Conservation (phyloP, 768 basidiomycete species). For the Lentinula raphanica region DNA sequence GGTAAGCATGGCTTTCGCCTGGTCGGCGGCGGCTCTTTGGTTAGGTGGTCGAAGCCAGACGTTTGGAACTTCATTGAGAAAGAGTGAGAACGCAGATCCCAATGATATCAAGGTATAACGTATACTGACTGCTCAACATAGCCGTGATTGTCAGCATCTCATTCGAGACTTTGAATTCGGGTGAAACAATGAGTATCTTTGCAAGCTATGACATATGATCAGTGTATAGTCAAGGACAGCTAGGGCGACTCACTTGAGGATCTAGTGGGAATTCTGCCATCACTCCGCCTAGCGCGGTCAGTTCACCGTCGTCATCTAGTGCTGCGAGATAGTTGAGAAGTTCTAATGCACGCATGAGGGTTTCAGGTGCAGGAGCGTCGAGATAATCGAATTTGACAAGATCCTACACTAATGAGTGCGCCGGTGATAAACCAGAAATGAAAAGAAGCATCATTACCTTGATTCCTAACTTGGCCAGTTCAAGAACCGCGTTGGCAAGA, state of each 20-base stretch:
- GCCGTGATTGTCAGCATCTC: slow-evolving; percentile 93
- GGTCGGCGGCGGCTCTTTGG: slow-evolving; percentile 85
- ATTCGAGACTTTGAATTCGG: slow-evolving; percentile 94
- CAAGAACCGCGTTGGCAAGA: slow-evolving; percentile 87
- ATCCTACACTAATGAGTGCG: slow-evolving; percentile 42
- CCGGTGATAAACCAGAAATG: background rate
- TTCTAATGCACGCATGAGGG: slow-evolving; percentile 94
- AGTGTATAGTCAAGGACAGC: background rate
- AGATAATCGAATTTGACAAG: slow-evolving; percentile 85
- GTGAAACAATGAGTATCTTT: slow-evolving; percentile 90
- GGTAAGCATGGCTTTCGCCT: slow-evolving; percentile 80
- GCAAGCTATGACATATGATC: slow-evolving; percentile 49
- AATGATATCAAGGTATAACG: background rate
- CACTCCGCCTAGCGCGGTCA: slow-evolving; percentile 79
- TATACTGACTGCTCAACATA: slow-evolving; percentile 79
- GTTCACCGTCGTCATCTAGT: slow-evolving; percentile 87
- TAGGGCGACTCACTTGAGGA: slow-evolving; percentile 63
- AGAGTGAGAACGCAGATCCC: background rate
- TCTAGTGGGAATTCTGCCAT: slow-evolving; percentile 99
- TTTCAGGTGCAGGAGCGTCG: slow-evolving; percentile 93
- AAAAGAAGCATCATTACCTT: slow-evolving; percentile 45
- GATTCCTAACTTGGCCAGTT: slow-evolving; percentile 91
- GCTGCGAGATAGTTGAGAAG: slow-evolving; percentile 89
- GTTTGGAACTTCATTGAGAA: slow-evolving; percentile 61
- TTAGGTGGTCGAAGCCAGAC: slow-evolving; percentile 92